Percentiles rank a stretch among this genome's conserved stretches.
phyloP scores from a whole-genome alignment of 2,329 filamentous ascomycete genomes.

The Calonectria pteridis region DNA sequence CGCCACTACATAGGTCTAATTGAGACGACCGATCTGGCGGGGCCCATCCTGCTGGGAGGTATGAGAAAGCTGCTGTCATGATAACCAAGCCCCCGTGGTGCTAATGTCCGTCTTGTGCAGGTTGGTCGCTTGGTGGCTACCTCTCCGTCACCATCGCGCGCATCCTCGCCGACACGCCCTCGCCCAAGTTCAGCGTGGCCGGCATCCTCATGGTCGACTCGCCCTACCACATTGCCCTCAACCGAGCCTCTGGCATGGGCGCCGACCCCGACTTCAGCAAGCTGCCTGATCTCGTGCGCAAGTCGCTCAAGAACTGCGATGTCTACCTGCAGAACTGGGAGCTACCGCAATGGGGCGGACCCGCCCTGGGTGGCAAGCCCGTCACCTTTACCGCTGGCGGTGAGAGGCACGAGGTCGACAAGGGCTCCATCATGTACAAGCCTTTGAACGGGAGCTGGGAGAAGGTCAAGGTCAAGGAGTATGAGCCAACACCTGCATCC shows the following conservation, averaged over 20 bases:
- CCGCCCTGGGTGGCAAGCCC: conserved; percentile 21
- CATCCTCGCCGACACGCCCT: conserved; percentile 40
- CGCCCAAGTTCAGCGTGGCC: conserved; percentile 37
- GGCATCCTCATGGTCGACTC: conserved; percentile 47
- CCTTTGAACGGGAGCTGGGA: conserved; percentile 35
- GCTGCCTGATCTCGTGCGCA: conserved; percentile 43
- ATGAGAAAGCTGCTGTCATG: conserved; percentile 7
- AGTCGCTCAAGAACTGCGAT: conserved; percentile 48
- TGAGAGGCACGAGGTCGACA: conserved; percentile 30
- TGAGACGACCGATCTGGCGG: conserved; percentile 38
- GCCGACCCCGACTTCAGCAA: conserved; percentile 34
- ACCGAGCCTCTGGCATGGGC: conserved; percentile 25
- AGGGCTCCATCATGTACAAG: conserved; percentile 38
- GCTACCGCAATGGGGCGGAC: conserved; percentile 41
- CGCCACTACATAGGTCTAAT: conserved; percentile 43
- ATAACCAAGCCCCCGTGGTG: neutral
- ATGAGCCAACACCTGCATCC: neutral
- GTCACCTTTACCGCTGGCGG: conserved; percentile 33
- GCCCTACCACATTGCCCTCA: conserved; percentile 43
- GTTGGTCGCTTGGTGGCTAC: conserved; percentile 49
- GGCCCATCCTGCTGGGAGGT: conserved; percentile 46
- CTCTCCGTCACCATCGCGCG: conserved; percentile 43
- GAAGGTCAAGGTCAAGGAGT: conserved; percentile 18
- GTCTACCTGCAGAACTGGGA: conserved; percentile 47
- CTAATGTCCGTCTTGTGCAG: conserved; percentile 24